Evolutionary conservation across 805 yeast species (phyloP).

Genomic region (Yarrowia alimentaria): DNA sequence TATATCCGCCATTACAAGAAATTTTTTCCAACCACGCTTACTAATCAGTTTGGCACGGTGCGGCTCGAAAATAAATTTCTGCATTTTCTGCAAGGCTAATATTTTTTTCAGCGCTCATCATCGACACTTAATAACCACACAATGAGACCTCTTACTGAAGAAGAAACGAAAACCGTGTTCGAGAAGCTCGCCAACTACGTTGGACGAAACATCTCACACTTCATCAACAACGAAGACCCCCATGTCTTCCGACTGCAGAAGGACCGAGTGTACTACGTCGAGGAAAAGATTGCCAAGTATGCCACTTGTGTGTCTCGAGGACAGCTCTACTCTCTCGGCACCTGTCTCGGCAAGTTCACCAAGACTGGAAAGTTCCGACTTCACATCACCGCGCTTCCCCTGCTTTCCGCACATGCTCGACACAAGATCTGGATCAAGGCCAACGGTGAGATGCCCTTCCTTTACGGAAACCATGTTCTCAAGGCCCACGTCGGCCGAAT

Average conservation of each 20-base stretch:
- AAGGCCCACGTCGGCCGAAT: conserved; percentile 96
- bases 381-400: conserved; percentile 86
- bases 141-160: conserved; percentile 96
- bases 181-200: conserved; percentile 95
- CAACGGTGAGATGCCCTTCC: conserved; percentile 97
- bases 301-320: conserved; percentile 91
- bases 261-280: conserved; percentile 91
- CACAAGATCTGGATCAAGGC: conserved; percentile 94
- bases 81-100: conserved; percentile 26
- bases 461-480: conserved; percentile 93
- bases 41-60: too few species aligned
- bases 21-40: background rate
- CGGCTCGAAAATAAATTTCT: conserved; percentile 19
- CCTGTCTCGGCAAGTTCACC: conserved; percentile 94
- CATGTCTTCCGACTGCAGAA: conserved; percentile 95
- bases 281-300: conserved; percentile 71
- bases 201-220: conserved; percentile 88
- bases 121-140: conserved; percentile 22
- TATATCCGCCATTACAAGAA: background rate
- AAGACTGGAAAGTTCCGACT: conserved; percentile 95
- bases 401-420: conserved; percentile 82
- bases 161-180: conserved; percentile 92
- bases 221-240: conserved; percentile 85
- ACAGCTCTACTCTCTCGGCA: conserved; percentile 87
- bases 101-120: conserved; percentile 12